phyloP scores from a whole-genome alignment of 1,284 basidiomycete species.

The Mycosarcoma mackinlayi region DNA sequence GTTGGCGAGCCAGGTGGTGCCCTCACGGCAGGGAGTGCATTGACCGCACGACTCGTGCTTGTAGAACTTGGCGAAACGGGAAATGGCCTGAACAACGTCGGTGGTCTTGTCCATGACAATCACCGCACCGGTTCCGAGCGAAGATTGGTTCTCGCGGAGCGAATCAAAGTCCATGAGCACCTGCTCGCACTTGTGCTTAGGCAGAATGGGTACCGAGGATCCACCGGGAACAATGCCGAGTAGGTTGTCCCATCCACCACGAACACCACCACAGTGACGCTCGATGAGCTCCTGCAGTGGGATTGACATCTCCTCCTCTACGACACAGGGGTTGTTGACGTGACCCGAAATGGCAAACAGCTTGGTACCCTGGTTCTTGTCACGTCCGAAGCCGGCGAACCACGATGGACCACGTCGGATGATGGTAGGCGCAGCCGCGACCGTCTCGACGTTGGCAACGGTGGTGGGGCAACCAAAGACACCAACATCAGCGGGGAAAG shows the following conservation, averaged over 20 bases:
- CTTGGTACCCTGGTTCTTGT: conserved; percentile 95
- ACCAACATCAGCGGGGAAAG: conserved; percentile 97
- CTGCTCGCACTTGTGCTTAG: conserved; percentile 72
- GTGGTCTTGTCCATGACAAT: conserved; percentile 99
- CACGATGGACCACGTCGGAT: conserved; percentile 89
- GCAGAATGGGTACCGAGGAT: conserved; percentile 92
- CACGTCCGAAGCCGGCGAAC: conserved; percentile 92
- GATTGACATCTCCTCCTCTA: conserved; percentile 99
- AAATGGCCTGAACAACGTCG: conserved; percentile 84
- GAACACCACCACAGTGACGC: conserved; percentile 94
- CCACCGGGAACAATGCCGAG: conserved; percentile 95
- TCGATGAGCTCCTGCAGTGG: conserved; percentile 92
- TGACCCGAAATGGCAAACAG: conserved; percentile 94
- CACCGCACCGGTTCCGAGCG: conserved; percentile 95
- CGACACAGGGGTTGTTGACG: conserved; percentile 97
- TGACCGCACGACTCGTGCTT: conserved; percentile 99
- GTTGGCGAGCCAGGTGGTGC: conserved; percentile 70
- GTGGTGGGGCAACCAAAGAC: conserved; percentile 96
- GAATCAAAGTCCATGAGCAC: conserved; percentile 94
- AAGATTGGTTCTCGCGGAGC: conserved; percentile 90
- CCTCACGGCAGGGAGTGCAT: conserved; percentile 95
- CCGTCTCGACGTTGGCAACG: conserved; percentile 98
- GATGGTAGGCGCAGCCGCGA: conserved; percentile 96
- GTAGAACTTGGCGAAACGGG: conserved; percentile 79
- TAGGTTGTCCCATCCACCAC: conserved; percentile 95